These are phyloP conservation scores for Sextonia rubra DNA, from an alignment of 164 flowering plant species.

Conservation along the genomic window DNA sequence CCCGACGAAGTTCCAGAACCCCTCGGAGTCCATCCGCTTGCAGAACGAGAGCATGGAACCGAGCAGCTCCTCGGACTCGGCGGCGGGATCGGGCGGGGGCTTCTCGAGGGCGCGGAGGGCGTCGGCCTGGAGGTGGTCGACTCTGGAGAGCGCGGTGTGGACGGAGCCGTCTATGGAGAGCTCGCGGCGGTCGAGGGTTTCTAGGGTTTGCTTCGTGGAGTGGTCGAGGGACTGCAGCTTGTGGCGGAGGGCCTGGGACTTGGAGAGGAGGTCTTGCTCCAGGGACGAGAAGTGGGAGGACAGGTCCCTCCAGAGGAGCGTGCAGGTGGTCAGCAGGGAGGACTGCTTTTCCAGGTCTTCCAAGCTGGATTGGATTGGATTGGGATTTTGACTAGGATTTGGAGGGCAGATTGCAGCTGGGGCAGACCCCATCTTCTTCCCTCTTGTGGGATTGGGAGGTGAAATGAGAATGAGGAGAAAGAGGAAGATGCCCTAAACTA, in stretches of 20 bases:
- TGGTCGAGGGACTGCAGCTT: constrained; percentile 51
- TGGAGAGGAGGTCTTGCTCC: constrained; percentile 61
- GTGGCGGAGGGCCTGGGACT: constrained; percentile 58
- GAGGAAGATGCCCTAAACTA: constrained; percentile 29
- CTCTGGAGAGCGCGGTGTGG: constrained; percentile 38
- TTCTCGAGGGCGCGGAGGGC: constrained; percentile 32
- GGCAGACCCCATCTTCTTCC: not conserved
- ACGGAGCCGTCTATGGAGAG: constrained; percentile 50
- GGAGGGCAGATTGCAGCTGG: not conserved
- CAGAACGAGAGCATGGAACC: constrained; percentile 49
- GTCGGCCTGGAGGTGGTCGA: constrained; percentile 42
- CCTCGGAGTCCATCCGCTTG: constrained; percentile 49
- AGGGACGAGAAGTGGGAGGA: constrained; percentile 84
- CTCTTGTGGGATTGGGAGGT: too few relatives aligned
- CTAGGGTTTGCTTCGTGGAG: constrained; percentile 52
- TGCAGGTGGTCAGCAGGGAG: constrained; percentile 82
- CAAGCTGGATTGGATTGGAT: constrained; percentile 48
- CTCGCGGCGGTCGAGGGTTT: constrained; percentile 60
- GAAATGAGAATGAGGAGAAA: not conserved
- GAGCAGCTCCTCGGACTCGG: constrained; percentile 23
- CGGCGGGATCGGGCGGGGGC: not conserved
- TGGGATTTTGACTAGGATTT: not conserved
- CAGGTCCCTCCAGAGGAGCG: constrained; percentile 91
- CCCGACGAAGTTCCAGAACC: constrained; percentile 70
- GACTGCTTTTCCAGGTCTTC: constrained; percentile 84